Conservation (phyloP, 306 rosid genomes). For the Lathyrus sativus region DNA sequence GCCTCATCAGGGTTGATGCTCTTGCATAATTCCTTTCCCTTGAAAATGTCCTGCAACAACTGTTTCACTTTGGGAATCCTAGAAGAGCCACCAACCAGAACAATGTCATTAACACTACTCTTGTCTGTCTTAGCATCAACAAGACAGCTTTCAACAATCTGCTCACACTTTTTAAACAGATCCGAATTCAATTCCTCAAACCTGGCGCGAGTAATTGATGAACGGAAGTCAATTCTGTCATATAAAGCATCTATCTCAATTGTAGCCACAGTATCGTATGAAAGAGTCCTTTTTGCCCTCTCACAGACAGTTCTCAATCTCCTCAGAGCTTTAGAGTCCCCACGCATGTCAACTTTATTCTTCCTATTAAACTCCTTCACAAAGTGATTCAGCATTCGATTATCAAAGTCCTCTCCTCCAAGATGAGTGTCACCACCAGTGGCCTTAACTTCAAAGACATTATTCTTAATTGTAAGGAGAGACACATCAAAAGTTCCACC, state of each 20-base stretch:
- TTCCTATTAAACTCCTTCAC: conserved; percentile 7
- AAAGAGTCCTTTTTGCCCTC: conserved; percentile 2
- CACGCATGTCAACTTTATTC: background rate
- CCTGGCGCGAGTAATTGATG: conserved; percentile 3
- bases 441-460: background rate
- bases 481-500: conserved; percentile 54
- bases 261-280: background rate
- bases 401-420: conserved; percentile 23
- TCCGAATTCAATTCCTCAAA: background rate
- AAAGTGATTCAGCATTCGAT: background rate
- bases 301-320: background rate
- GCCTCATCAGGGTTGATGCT: conserved; percentile 31
- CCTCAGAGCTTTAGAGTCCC: background rate
- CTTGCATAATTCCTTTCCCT: background rate
- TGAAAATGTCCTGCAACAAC: background rate
- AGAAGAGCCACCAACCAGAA: conserved; percentile 18
- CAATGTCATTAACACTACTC: background rate
- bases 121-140: background rate
- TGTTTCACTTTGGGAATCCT: conserved; percentile 14
- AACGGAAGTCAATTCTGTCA: background rate
- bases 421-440: conserved; percentile 10
- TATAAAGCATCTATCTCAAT: background rate
- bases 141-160: background rate
- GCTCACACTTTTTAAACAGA: background rate
- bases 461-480: background rate